phyloP scores from a whole-genome alignment of 257 asterid genomes.

The Solanum pimpinellifolium region DNA sequence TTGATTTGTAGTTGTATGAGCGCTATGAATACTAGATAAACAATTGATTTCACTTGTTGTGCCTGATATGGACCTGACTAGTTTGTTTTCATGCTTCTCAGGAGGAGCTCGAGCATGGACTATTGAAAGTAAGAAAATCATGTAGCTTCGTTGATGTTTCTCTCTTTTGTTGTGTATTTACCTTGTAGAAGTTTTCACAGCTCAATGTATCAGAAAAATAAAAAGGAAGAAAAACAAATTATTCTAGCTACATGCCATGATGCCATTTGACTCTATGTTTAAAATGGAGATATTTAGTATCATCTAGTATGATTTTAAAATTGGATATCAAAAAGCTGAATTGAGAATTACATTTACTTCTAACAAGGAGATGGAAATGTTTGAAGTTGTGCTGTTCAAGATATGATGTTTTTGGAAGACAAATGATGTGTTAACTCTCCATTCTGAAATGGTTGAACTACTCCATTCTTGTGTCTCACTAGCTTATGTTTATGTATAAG shows the following conservation, averaged over 20 bases:
- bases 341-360: not conserved
- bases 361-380: not conserved
- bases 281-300: not conserved
- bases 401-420: not conserved
- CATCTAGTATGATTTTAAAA: not conserved
- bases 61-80: too few relatives aligned
- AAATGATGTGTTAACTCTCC: not conserved
- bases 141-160: not conserved
- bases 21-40: too few relatives aligned
- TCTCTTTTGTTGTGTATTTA: not conserved
- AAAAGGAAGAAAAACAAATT: not conserved
- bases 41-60: not conserved
- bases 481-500: not conserved
- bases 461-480: not conserved
- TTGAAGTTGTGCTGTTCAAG: not conserved
- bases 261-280: not conserved
- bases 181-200: not conserved
- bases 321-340: not conserved
- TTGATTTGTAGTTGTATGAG: not conserved
- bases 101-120: constrained; percentile 90
- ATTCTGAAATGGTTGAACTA: not conserved
- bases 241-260: not conserved
- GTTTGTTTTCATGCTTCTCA: constrained; percentile 19
- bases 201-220: not conserved
- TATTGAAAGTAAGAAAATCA: constrained; percentile 39